Percentiles rank a stretch among this genome's conserved stretches.
phyloP scores from a whole-genome alignment of 495 filamentous ascomycete genomes.

The Parmelia sp. region DNA sequence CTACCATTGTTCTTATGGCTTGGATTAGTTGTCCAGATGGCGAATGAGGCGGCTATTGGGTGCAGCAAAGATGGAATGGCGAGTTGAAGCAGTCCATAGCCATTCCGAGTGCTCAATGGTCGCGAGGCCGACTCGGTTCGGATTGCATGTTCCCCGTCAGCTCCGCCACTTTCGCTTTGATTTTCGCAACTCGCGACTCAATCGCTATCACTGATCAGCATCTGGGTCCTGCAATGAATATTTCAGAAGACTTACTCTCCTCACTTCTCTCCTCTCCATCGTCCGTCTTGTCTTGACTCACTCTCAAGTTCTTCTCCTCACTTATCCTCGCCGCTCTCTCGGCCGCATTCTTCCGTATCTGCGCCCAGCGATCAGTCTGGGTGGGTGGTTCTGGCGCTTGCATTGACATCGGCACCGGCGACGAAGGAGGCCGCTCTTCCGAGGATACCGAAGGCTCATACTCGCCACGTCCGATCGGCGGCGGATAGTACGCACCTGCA shows the following conservation, averaged over 20 bases:
- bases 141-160: conserved; percentile 76
- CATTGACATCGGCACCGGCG: conserved; percentile 27
- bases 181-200: conserved; percentile 90
- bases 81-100: background rate
- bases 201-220: conserved; percentile 56
- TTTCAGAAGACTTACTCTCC: conserved; percentile 66
- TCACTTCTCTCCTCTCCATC: conserved; percentile 89
- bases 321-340: conserved; percentile 58
- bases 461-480: conserved; percentile 19
- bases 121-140: conserved; percentile 2
- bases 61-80: background rate
- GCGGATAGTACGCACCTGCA: conserved; percentile 22
- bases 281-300: conserved; percentile 47
- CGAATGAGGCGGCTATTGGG: background rate
- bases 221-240: background rate
- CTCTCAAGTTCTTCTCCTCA: conserved; percentile 44
- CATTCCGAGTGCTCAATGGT: background rate
- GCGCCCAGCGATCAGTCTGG: conserved; percentile 73
- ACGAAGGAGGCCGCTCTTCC: conserved; percentile 27
- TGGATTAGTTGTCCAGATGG: background rate
- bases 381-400: background rate
- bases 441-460: conserved; percentile 24
- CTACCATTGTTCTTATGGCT: background rate
- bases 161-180: conserved; percentile 94
- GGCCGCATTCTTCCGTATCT: conserved; percentile 90